Conservation (phyloP, 108 stramenopile genomes). For the Mediolabrus comicus region DNA sequence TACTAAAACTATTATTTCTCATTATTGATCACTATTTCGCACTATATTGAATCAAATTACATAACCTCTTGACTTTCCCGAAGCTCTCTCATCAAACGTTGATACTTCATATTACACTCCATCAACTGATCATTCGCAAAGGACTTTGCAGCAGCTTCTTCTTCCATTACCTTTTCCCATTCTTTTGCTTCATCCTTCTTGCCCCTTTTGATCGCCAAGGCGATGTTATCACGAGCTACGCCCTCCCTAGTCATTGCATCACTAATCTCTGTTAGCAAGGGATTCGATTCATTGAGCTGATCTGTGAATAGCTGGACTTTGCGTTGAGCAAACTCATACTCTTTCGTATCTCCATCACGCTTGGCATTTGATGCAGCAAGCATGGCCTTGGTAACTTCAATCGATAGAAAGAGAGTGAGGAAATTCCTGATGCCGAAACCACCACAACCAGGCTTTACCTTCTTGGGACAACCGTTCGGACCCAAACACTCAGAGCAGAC, state of each 20-base stretch:
- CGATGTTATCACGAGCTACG: conserved; percentile 12
- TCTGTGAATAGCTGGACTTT: conserved; percentile 72
- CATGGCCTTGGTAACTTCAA: conserved; percentile 88
- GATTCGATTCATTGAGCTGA: conserved; percentile 88
- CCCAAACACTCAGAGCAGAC: conserved; percentile 74
- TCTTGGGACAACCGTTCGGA: conserved; percentile 60
- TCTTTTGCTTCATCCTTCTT: conserved; percentile 17
- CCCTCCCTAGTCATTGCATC: conserved; percentile 89
- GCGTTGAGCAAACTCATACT: conserved; percentile 31
- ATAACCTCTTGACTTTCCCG: conserved; percentile 33
- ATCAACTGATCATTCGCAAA: conserved; percentile 63
- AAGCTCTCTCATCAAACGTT: conserved; percentile 67
- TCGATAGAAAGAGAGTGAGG: conserved; percentile 83
- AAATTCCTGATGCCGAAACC: conserved; percentile 92
- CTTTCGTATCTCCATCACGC: conserved; percentile 27
- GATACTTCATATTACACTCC: conserved; percentile 75
- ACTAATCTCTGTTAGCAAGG: conserved; percentile 81
- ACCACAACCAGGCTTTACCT: conserved; percentile 83
- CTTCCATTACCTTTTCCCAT: conserved; percentile 42
- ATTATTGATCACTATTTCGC: too few species aligned
- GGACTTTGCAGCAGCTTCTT: conserved; percentile 44
- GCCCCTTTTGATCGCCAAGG: conserved; percentile 8
- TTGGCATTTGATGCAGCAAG: conserved; percentile 62
- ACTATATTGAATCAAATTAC: too few species aligned
- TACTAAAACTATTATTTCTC: too few species aligned